A percentile compares a stretch with the other conserved stretches of the same genome.
These are phyloP conservation scores for Irpex lacteus DNA, from an alignment of 1,284 basidiomycete species.

Conservation along the genomic window DNA sequence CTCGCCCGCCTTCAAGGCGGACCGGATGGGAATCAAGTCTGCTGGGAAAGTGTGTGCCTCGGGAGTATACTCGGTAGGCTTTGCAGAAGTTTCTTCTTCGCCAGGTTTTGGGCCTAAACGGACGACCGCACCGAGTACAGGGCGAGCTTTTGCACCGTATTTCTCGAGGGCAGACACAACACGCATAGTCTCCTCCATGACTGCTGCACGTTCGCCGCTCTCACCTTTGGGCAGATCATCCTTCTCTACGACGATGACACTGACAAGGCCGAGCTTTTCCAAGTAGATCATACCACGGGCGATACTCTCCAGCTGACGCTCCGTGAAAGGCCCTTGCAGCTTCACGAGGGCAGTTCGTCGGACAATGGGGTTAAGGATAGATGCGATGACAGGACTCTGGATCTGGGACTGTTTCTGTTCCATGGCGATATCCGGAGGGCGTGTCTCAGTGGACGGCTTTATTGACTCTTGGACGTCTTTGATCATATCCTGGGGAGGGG, in stretches of 20 bases:
- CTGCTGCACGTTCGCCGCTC: conserved; percentile 57
- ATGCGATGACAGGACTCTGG: conserved; percentile 64
- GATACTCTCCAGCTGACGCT: conserved; percentile 92
- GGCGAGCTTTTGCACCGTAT: conserved; percentile 84
- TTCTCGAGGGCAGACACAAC: conserved; percentile 83
- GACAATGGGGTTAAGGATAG: conserved; percentile 83
- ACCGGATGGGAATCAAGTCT: conserved; percentile 81
- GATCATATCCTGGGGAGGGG: conserved; percentile 13
- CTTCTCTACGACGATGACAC: conserved; percentile 92
- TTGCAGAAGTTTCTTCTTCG: conserved; percentile 34
- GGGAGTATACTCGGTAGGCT: conserved; percentile 42
- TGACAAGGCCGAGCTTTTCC: conserved; percentile 92
- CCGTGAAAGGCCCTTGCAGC: conserved; percentile 96
- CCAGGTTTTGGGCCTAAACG: conserved; percentile 76
- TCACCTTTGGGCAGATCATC: conserved; percentile 73
- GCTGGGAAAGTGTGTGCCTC: conserved; percentile 76
- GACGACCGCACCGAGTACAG: conserved; percentile 84
- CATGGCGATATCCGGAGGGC: conserved; percentile 24
- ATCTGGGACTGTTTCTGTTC: conserved; percentile 16
- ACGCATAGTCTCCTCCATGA: conserved; percentile 77
- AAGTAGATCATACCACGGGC: conserved; percentile 92
- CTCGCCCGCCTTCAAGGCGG: conserved; percentile 87
- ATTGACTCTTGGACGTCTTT: neutral
- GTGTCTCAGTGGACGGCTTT: conserved; percentile 6
- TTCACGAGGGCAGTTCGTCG: conserved; percentile 93